Conservation (phyloP, 352 stramenopile genomes). For the Globisporangium canariense region DNA sequence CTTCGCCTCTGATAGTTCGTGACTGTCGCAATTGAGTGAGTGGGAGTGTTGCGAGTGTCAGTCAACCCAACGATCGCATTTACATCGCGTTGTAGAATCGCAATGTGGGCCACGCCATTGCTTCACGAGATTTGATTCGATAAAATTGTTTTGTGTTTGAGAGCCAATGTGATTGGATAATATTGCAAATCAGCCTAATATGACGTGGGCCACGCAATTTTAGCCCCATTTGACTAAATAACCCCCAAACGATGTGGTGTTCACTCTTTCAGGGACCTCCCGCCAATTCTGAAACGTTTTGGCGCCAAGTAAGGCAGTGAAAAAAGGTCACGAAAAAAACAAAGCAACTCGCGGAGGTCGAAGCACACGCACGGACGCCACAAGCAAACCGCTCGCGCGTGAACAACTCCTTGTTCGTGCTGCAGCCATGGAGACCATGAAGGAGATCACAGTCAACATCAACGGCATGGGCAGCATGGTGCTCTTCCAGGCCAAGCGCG, state of each 20-base stretch:
- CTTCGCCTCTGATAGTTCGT: background rate
- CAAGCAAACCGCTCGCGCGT: background rate
- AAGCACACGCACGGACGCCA: background rate
- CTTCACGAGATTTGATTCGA: background rate
- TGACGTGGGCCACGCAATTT: background rate
- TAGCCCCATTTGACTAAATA: background rate
- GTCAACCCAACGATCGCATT: background rate
- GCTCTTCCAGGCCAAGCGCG: slow-evolving; percentile 31
- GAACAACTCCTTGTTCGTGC: background rate
- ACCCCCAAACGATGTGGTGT: background rate
- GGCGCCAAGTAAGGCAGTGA: slow-evolving; percentile 3
- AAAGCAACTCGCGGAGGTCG: background rate
- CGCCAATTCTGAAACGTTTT: slow-evolving; percentile 7
- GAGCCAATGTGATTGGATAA: background rate
- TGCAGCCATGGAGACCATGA: slow-evolving; percentile 63
- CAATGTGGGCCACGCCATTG: background rate
- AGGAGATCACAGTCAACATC: slow-evolving; percentile 73
- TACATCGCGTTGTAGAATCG: background rate
- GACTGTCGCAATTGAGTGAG: background rate
- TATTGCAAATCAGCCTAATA: background rate
- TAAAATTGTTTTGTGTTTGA: background rate
- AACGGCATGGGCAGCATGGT: slow-evolving; percentile 67
- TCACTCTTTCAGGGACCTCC: background rate
- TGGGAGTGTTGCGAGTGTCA: no score
- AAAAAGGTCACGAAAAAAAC: background rate